phyloP scores from a whole-genome alignment of 768 basidiomycete genomes.

The Psilocybe subaeruginosa region DNA sequence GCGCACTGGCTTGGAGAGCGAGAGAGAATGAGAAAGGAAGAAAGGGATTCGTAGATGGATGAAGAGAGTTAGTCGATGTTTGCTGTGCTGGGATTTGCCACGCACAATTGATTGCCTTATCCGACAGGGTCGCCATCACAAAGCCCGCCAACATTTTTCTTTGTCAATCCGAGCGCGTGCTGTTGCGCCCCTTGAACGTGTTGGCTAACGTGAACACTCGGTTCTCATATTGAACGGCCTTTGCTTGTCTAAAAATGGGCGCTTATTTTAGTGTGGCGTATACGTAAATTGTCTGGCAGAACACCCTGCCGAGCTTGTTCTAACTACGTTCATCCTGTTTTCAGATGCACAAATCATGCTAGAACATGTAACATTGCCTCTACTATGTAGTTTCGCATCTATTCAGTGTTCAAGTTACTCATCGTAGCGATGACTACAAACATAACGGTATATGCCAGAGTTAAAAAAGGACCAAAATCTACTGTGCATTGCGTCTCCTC shows the following conservation, averaged over 20 bases:
- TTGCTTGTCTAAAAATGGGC: not conserved
- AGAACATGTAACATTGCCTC: too few species aligned
- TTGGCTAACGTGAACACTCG: not conserved
- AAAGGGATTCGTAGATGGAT: conserved; percentile 14
- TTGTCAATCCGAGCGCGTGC: not conserved
- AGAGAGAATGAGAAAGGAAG: conserved; percentile 24
- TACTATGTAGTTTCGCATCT: too few species aligned
- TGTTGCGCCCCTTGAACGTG: not conserved
- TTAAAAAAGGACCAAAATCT: conserved; percentile 1
- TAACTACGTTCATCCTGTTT: too few species aligned
- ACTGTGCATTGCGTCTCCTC: not conserved
- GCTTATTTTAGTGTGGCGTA: not conserved
- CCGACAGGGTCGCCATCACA: conserved; percentile 13
- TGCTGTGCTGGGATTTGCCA: conserved; percentile 24
- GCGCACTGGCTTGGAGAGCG: conserved; percentile 44
- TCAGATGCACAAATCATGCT: too few species aligned
- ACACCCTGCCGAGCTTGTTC: not conserved
- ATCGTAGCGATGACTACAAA: not conserved
- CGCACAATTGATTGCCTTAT: conserved; percentile 20
- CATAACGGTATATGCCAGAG: not conserved
- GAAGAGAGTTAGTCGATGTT: conserved; percentile 14
- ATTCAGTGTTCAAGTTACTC: too few species aligned
- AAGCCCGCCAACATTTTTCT: not conserved
- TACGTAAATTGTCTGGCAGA: not conserved
- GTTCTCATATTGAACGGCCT: not conserved